Percentiles rank a stretch among this genome's conserved stretches.
Conservation (phyloP, 2,329 filamentous ascomycete species). For the Leptosphaerulina australis region DNA sequence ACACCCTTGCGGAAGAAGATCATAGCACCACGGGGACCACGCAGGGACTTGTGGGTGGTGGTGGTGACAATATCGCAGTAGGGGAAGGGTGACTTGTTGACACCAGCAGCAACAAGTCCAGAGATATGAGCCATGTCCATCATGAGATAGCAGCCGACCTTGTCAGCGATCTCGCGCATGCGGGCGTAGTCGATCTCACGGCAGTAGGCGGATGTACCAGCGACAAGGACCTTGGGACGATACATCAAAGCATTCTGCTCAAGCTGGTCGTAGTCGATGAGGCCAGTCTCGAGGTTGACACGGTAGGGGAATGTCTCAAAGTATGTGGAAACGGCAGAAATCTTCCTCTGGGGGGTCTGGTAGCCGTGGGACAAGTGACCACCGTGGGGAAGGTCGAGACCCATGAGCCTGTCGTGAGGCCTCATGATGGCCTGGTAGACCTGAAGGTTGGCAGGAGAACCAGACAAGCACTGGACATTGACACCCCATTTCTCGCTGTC, state of each 20-base stretch:
- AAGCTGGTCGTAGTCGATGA: slow-evolving; percentile 93
- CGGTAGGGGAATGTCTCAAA: slow-evolving; percentile 98
- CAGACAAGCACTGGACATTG: slow-evolving; percentile 86
- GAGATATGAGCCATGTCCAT: slow-evolving; percentile 98
- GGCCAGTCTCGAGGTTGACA: slow-evolving; percentile 84
- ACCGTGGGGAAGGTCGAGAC: slow-evolving; percentile 90
- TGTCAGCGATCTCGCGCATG: slow-evolving; percentile 89
- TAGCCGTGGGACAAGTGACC: slow-evolving; percentile 97
- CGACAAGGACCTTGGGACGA: slow-evolving; percentile 93
- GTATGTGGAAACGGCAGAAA: slow-evolving; percentile 98
- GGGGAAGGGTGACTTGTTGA: slow-evolving; percentile 86
- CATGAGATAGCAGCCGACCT: slow-evolving; percentile 88
- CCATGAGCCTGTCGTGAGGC: slow-evolving; percentile 95
- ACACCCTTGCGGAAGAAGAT: slow-evolving; percentile 98
- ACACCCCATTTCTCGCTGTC: slow-evolving; percentile 91
- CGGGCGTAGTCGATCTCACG: slow-evolving; percentile 92
- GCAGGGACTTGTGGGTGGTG: slow-evolving; percentile 96
- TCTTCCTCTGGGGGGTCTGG: slow-evolving; percentile 95
- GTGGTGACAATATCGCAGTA: slow-evolving; percentile 95
- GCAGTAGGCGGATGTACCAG: slow-evolving; percentile 94
- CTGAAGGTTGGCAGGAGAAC: slow-evolving; percentile 95
- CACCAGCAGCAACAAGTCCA: slow-evolving; percentile 87
- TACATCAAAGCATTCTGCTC: slow-evolving; percentile 88
- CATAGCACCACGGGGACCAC: slow-evolving; percentile 93
- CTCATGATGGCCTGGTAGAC: slow-evolving; percentile 98